These are phyloP conservation scores for Penicillium cataractarum DNA, from an alignment of 495 filamentous ascomycete species.

Conservation along the genomic window DNA sequence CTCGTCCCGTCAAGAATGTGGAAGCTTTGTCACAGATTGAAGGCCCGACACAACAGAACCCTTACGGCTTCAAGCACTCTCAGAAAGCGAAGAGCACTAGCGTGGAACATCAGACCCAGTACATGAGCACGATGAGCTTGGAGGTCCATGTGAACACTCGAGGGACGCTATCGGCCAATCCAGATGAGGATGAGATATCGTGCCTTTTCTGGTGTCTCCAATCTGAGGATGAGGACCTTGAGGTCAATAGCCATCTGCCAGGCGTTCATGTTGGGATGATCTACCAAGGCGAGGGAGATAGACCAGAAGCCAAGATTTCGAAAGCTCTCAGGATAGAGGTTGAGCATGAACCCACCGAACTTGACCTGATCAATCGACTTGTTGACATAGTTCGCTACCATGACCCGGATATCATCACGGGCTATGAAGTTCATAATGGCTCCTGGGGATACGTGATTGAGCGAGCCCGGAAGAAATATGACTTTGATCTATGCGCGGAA, in stretches of 20 bases:
- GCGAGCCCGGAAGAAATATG: conserved; percentile 81
- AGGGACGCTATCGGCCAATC: conserved; percentile 78
- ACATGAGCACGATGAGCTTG: conserved; percentile 96
- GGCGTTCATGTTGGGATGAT: conserved; percentile 62
- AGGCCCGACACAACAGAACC: conserved; percentile 83
- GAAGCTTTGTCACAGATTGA: conserved; percentile 80
- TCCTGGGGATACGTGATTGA: conserved; percentile 98
- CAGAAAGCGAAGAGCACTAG: conserved; percentile 75
- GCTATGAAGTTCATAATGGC: conserved; percentile 90
- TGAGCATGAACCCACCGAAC: conserved; percentile 74
- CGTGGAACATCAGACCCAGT: conserved; percentile 83
- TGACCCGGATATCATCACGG: conserved; percentile 93
- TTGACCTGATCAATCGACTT: conserved; percentile 79
- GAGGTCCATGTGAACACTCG: conserved; percentile 95
- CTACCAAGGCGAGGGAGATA: conserved; percentile 43
- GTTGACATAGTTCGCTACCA: conserved; percentile 81
- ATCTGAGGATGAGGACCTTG: conserved; percentile 64
- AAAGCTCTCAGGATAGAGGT: conserved; percentile 60
- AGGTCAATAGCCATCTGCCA: conserved; percentile 55
- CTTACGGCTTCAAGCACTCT: conserved; percentile 83
- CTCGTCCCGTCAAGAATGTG: conserved; percentile 13
- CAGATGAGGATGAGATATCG: conserved; percentile 85
- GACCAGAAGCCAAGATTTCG: conserved; percentile 54
- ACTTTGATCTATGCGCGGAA: conserved; percentile 87
- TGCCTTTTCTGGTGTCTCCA: conserved; percentile 91